phyloP scores from a whole-genome alignment of 192 early-diverging fungal genomes.

The Backusella macrospora region DNA sequence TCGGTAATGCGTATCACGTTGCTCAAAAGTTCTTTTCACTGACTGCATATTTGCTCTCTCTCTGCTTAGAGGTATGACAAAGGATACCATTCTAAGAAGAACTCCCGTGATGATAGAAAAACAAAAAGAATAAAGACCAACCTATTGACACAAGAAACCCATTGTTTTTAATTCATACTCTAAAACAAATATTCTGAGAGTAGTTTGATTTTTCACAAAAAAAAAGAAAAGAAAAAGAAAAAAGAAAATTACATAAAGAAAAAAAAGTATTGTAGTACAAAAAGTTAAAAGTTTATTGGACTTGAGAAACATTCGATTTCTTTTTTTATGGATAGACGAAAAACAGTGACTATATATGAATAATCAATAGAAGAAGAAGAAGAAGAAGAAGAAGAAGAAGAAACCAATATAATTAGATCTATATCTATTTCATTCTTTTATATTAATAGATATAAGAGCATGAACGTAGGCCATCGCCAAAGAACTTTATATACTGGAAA shows the following conservation, averaged over 20 bases:
- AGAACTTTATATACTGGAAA: no score
- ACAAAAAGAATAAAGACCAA: no score
- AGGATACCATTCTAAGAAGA: background rate
- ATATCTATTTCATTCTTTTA: no score
- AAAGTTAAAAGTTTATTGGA: background rate
- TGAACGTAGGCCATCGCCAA: no score
- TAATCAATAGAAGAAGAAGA: background rate
- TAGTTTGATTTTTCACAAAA: background rate
- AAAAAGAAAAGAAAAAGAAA: background rate
- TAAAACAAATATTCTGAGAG: no score
- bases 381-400: no score
- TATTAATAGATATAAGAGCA: no score
- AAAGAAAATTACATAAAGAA: background rate
- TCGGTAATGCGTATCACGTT: conserved; percentile 11
- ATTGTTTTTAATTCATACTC: no score
- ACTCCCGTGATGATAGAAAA: no score
- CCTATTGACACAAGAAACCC: background rate
- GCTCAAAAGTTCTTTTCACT: background rate
- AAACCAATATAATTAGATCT: no score
- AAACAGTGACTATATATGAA: background rate
- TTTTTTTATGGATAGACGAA: background rate
- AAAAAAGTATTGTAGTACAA: background rate
- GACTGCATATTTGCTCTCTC: background rate
- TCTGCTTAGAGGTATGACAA: background rate
- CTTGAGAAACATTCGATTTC: conserved; percentile 5